Evolutionary conservation across 1,284 basidiomycete species (phyloP), one percentile per base, ranked within the genome.

Genomic region (Agroathelia rolfsii): DNA sequence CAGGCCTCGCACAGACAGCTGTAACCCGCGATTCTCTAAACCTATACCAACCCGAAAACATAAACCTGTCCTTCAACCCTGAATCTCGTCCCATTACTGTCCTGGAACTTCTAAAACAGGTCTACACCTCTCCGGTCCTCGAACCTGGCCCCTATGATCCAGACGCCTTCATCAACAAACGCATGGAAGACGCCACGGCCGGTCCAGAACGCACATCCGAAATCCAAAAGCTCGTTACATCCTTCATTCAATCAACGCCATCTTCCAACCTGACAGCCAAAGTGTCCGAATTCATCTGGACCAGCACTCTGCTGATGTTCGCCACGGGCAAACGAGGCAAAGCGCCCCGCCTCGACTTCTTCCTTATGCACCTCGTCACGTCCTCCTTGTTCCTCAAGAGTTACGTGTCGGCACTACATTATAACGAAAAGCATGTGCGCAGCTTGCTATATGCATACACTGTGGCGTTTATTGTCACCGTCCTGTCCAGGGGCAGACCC

Each of bases 291-390:
- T 41, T 72, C 17, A 54, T 71, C 17, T 71, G 70, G 56, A 44
- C 60, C 8, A 54, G 58, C 5, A 68, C 71, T 2, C 59, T 80
- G 3, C 56, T 80, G 8, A 54, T 72, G 18, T 66, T 64, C 20
- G 70, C 62, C 1, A 70, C 72, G 0, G 64, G 72, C 7, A 60
- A 61, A 35, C 57, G 51, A 25, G 72, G 68, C 0, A 54, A 62
- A 28, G 61, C 64, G 38, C 62, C 67, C 2, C 61, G 74, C 8
- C 53, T 79, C 19, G 78, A 81, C 49, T 82, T 82, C 58, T 77
- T 79, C 66, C 53, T 83, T 42, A 76, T 80, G 76, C 80, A 83
- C 51, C 41, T 72, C 16, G 58, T 81, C 31, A 81, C 72, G 4
- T 69, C 70, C 10, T 66, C 73, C 4, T 46, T 79, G 13, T 79